Conservation (phyloP, 208 protist species). For the Balamuthia mandrillaris region DNA sequence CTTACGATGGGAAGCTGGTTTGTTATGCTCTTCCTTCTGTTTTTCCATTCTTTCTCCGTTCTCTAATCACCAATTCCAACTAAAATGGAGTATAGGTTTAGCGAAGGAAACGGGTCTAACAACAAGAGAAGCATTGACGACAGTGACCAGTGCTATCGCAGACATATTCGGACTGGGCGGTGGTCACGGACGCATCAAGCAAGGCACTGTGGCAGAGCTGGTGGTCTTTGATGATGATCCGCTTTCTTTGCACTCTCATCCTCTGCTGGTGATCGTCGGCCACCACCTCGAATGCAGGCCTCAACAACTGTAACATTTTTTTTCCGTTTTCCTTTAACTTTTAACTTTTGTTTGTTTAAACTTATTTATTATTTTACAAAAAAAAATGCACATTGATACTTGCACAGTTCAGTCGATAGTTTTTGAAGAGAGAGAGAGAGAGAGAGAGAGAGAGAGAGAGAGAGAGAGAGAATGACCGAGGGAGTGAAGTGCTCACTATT, state of each 20-base stretch:
- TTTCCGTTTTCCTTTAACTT: too few relatives aligned
- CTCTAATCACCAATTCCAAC: too few relatives aligned
- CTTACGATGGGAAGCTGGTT: conserved; percentile 18
- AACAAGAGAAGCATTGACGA: not conserved
- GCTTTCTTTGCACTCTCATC: not conserved
- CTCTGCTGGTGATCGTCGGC: not conserved
- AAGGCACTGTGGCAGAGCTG: not conserved
- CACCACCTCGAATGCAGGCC: not conserved
- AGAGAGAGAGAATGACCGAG: too few relatives aligned
- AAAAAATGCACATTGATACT: too few relatives aligned
- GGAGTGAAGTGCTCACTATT: too few relatives aligned
- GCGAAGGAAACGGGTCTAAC: not conserved
- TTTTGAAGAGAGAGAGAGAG: too few relatives aligned
- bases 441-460: too few relatives aligned
- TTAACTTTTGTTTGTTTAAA: too few relatives aligned
- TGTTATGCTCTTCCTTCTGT: too few relatives aligned
- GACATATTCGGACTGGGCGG: not conserved
- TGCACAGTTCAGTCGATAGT: too few relatives aligned
- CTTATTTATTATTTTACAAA: too few relatives aligned
- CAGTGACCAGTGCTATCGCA: not conserved
- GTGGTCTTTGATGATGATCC: not conserved
- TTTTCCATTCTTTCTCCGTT: too few relatives aligned
- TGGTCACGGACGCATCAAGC: not conserved
- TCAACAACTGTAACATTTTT: conserved; percentile 14
- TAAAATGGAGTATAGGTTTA: not conserved